Base-by-base conservation (phyloP, 306 rosid genomes). In the Quillaja saponaria region DNA sequence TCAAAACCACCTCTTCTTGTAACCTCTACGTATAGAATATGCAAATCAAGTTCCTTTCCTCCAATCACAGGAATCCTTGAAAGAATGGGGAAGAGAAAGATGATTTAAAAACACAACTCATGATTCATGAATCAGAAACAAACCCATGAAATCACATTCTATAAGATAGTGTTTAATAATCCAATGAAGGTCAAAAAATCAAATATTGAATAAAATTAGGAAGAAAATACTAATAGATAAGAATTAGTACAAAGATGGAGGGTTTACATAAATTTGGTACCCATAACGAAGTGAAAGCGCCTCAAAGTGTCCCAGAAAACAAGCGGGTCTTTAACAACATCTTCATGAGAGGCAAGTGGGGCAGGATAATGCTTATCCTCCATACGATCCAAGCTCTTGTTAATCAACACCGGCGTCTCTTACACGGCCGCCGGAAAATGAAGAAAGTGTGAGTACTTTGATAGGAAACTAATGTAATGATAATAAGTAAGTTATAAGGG, bases 61-160 rank as follows among this genome's bases (percentile, higher is more conserved):
- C 99, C 99, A 71, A 89, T 89, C 74, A 94, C 99, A 76, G 96
- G 99, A 76, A 89, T 71, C 97, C 99, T 94, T 74, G 1, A 52
- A 10, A 18, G 18, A 57, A 45, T 20, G 45, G 16, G 33, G 31
- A 67, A 19, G n/a, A 58, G n/a, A 64, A 59, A 3, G 8, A 35
- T 34, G 17, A 56, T 76, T 33, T 40, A 61, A 61, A 2, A 48
- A 17, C 57, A 56, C 42, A 37, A 31, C 42, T 0, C 25, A 33
- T 8, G 19, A 41, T 44, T 14, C 14, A 21, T 8, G 19, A 41
- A 51, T 14, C 14, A 21, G 21, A 42, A 34, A n/a, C 9, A 20
- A 20, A 25, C 57, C 55, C 14, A 3, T 6, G 62, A 53, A 58
- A 68, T 35, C 64, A 59, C 59, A 63, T 40, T 58, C 50, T 8